phyloP scores from a whole-genome alignment of 2,329 filamentous ascomycete species.

The Pseudogymnoascus sp. region DNA sequence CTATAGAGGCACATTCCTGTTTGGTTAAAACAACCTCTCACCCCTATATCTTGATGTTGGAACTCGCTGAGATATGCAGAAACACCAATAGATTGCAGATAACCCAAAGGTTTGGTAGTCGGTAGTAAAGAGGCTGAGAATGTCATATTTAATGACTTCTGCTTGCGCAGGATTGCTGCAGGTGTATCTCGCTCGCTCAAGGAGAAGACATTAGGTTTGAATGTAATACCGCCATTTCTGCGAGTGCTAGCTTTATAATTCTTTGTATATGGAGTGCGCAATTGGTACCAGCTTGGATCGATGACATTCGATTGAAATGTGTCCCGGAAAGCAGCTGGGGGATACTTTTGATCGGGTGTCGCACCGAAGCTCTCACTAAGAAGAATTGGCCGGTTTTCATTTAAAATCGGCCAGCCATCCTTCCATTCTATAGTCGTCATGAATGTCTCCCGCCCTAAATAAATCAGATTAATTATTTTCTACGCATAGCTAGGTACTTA shows the following conservation, averaged over 20 bases:
- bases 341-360: constrained; percentile 10
- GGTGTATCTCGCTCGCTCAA: constrained; percentile 17
- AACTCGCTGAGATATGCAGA: constrained; percentile 17
- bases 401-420: constrained; percentile 16
- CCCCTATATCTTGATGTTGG: constrained; percentile 18
- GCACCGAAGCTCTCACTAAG: constrained; percentile 13
- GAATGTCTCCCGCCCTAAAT: constrained; percentile 15
- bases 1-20: constrained; percentile 16
- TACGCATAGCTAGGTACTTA: not conserved
- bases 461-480: not conserved
- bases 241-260: constrained; percentile 11
- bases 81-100: constrained; percentile 13
- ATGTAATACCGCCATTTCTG: constrained; percentile 6
- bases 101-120: constrained; percentile 3
- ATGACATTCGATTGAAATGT: constrained; percentile 12
- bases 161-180: constrained; percentile 17
- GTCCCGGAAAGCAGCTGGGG: constrained; percentile 12
- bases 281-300: constrained; percentile 15
- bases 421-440: constrained; percentile 15
- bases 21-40: constrained; percentile 13
- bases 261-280: constrained; percentile 15
- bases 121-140: constrained; percentile 14
- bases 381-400: constrained; percentile 14
- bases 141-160: constrained; percentile 19
- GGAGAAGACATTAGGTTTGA: constrained; percentile 16